phyloP scores from a whole-genome alignment of 495 filamentous ascomycete species.

The Corynascus novoguineensis region DNA sequence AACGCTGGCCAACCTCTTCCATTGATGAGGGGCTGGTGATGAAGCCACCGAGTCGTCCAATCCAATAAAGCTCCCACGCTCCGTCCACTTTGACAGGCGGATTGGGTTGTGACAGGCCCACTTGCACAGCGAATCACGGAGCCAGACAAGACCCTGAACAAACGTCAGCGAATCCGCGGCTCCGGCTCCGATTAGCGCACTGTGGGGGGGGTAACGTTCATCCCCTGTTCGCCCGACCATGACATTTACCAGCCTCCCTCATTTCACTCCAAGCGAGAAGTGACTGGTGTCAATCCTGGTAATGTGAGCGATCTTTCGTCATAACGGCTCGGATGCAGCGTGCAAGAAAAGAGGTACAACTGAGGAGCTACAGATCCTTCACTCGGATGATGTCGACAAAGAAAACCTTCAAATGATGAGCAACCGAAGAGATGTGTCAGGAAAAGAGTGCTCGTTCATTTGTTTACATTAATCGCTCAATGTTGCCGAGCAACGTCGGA shows the following conservation, averaged over 20 bases:
- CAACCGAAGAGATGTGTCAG: no score
- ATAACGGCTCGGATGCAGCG: background rate
- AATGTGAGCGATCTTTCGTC: background rate
- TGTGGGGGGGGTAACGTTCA: slow-evolving; percentile 3
- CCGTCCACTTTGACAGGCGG: slow-evolving; percentile 27
- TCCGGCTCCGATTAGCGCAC: slow-evolving; percentile 15
- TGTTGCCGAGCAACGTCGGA: slow-evolving; percentile 17
- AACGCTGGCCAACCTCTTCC: background rate
- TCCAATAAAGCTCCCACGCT: slow-evolving; percentile 24
- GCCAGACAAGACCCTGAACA: slow-evolving; percentile 13
- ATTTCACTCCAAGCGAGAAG: background rate
- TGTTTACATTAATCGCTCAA: background rate
- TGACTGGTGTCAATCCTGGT: background rate
- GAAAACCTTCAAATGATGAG: no score
- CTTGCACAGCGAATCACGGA: slow-evolving; percentile 30
- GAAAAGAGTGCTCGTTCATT: background rate
- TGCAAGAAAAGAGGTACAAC: background rate
- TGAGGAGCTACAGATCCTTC: no score
- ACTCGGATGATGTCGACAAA: no score
- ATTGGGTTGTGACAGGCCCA: slow-evolving; percentile 8
- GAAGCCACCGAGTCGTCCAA: slow-evolving; percentile 24
- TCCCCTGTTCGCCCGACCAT: slow-evolving; percentile 8
- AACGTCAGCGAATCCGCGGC: slow-evolving; percentile 23
- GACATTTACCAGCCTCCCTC: background rate
- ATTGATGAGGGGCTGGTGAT: slow-evolving; percentile 14